Conservation (phyloP, 2,329 filamentous ascomycete species). For the Xylaria sp. region DNA sequence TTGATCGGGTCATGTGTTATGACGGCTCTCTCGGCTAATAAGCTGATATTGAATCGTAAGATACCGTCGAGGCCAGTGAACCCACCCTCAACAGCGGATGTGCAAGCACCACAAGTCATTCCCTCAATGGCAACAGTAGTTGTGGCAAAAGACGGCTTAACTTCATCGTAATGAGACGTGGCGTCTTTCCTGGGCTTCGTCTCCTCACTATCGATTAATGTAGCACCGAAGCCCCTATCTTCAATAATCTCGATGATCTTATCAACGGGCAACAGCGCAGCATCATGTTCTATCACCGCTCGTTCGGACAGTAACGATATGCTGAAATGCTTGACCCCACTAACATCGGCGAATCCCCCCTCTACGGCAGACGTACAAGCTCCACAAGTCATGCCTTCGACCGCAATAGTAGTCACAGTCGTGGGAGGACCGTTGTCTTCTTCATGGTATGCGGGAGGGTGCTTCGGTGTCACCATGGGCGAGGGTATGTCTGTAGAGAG, state of each 20-base stretch:
- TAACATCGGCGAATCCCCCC: conserved; percentile 75
- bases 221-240: conserved; percentile 80
- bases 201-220: conserved; percentile 73
- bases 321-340: conserved; percentile 76
- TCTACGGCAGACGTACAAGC: conserved; percentile 88
- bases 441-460: conserved; percentile 41
- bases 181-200: conserved; percentile 47
- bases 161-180: conserved; percentile 35
- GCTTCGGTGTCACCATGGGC: conserved; percentile 50
- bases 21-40: conserved; percentile 90
- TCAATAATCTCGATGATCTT: conserved; percentile 66
- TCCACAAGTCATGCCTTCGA: conserved; percentile 91
- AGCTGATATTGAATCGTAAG: conserved; percentile 89
- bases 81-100: conserved; percentile 84
- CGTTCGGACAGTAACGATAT: conserved; percentile 85
- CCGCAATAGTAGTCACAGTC: conserved; percentile 75
- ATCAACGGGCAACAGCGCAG: conserved; percentile 56
- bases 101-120: conserved; percentile 98
- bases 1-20: conserved; percentile 79
- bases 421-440: conserved; percentile 48
- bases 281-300: conserved; percentile 83
- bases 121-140: conserved; percentile 91
- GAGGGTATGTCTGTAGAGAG: conserved; percentile 78
- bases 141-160: conserved; percentile 58
- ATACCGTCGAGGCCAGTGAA: conserved; percentile 80